Evolutionary conservation across 805 yeast species (phyloP).

Genomic region (Saccharomycopsis oosterbeekiorum): DNA sequence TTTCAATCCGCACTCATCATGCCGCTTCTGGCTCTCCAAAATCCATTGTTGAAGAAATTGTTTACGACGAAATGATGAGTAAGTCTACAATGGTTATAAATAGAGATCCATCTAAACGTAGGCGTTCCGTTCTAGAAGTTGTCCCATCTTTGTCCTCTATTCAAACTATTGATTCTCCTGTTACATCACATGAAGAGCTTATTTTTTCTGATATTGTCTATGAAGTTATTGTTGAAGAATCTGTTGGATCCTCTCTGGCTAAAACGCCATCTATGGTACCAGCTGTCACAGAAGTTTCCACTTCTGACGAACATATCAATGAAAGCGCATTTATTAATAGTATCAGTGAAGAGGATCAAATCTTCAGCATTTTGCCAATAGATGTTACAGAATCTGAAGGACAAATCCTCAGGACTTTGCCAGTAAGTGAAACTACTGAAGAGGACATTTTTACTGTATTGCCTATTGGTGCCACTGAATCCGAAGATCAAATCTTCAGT

Average conservation of each 20-base stretch:
- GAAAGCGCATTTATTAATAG: not conserved
- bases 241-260: not conserved
- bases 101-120: slow-evolving; percentile 15
- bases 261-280: not conserved
- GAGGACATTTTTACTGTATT: not conserved
- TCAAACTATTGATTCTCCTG: not conserved
- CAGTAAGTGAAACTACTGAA: not conserved
- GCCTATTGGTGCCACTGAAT: not conserved
- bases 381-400: not conserved
- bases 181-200: not conserved
- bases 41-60: slow-evolving; percentile 19
- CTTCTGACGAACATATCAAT: not conserved
- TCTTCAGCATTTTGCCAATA: not conserved
- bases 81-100: slow-evolving; percentile 14
- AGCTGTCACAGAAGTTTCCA: not conserved
- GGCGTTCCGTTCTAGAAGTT: not conserved
- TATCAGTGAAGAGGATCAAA: not conserved
- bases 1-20: slow-evolving; percentile 3
- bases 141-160: not conserved
- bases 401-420: not conserved
- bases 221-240: not conserved
- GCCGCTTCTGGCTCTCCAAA: slow-evolving; percentile 20
- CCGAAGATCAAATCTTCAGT: too few relatives aligned
- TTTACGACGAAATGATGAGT: slow-evolving; percentile 17
- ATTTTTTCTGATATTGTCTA: not conserved